Base-by-base conservation (phyloP, 768 basidiomycete genomes). In the Dentipellis sp. region DNA sequence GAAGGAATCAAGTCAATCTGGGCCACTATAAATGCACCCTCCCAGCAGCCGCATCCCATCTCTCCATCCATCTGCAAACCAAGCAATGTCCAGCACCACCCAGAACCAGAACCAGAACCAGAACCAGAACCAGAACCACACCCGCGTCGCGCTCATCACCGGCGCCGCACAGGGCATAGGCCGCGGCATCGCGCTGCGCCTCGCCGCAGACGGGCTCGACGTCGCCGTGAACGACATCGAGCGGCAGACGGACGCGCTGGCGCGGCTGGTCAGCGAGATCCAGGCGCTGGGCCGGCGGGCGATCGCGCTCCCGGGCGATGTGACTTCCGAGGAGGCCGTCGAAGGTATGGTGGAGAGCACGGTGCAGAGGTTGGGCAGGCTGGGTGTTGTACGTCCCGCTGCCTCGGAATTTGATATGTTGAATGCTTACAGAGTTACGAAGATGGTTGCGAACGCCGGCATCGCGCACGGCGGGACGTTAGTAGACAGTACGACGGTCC, bases 201-300 rank as follows among this genome's bases (percentile, higher is more conserved):
- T 74, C 14, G 73, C 72, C 1, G 58, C 54, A 6, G 70, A 73
- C 22, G 73, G 73, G 0, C 71, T 67, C 38, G 69, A 73, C 23
- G 52, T 74, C 11, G 69, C 60, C 0, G 51, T 74, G 17, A 73
- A 70, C 58, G 71, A 74, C 54, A 55, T 74, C 16, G 52, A 57
- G 0, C 37, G 12, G 34, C 42, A 45, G 42, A 57, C 29, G 2
- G n/a, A 16, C 2, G 53, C 51, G 14, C 50, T 59, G 12, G 58
- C 40, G 9, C 12, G 22, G 9, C 19, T 55, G 4, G 12, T 42
- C 7, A 29, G 45, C 14, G n/a, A 23, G 38, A 59, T 61, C 16
- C 17, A 55, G 39, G 34, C 14, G 11, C 56, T 54, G 36, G 60
- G 60, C 10, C 52, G 53, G 21, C 52, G 38, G 35, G 17, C 53